These are phyloP conservation scores for Calocera viscosa DNA, from an alignment of 768 basidiomycete genomes.

Conservation along the genomic window DNA sequence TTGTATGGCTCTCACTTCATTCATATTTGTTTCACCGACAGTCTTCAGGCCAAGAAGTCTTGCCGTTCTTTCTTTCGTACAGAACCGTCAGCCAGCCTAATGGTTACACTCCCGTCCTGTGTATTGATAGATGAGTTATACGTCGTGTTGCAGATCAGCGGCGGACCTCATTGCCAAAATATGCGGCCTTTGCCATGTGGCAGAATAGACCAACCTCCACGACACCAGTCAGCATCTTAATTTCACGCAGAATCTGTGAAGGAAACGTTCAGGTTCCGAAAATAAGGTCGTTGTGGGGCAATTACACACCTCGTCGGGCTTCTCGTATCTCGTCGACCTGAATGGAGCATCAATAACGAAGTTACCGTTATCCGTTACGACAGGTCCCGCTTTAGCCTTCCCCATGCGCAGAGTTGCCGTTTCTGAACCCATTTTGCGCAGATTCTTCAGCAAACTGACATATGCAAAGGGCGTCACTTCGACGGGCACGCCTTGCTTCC, in stretches of 20 bases:
- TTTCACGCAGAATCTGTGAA: constrained; percentile 53
- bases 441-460: constrained; percentile 64
- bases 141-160: background rate
- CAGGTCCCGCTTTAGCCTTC: constrained; percentile 75
- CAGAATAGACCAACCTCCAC: constrained; percentile 99
- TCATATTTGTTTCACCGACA: too few relatives aligned
- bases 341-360: constrained; percentile 97
- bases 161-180: constrained; percentile 76
- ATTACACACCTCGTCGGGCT: constrained; percentile 45
- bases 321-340: constrained; percentile 47
- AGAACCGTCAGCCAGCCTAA: constrained; percentile 1
- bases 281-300: background rate
- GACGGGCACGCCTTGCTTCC: constrained; percentile 77
- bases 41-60: too few relatives aligned
- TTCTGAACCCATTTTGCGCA: constrained; percentile 43
- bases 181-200: constrained; percentile 84
- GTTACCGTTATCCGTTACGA: constrained; percentile 94
- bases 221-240: constrained; percentile 93
- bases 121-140: background rate
- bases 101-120: constrained; percentile 9
- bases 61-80: background rate
- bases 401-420: constrained; percentile 84
- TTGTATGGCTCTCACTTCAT: too few relatives aligned
- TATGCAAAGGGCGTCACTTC: constrained; percentile 97
- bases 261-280: too few relatives aligned